Percentiles rank a stretch among this genome's conserved stretches.
These are phyloP conservation scores for Bretschneidera sinensis DNA, from an alignment of 345 rosid species.

Conservation along the genomic window DNA sequence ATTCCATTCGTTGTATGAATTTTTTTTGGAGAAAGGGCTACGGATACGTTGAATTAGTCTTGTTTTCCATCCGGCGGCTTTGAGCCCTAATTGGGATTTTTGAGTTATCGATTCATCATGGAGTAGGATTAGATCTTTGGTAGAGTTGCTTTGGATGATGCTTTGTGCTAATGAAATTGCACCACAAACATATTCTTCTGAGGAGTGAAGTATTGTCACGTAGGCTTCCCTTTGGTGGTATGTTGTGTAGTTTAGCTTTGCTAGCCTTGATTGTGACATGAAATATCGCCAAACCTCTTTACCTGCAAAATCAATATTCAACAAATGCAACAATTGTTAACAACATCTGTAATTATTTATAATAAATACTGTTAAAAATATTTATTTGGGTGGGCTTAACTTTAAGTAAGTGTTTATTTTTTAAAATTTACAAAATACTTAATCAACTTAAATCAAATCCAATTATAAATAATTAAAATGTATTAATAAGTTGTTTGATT, in stretches of 20 bases:
- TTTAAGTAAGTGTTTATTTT: too few species aligned
- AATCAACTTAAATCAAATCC: too few species aligned
- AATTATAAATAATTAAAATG: too few species aligned
- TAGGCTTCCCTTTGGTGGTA: conserved; percentile 43
- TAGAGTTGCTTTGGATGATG: conserved; percentile 49
- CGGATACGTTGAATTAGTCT: conserved; percentile 44
- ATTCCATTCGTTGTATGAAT: conserved; percentile 83
- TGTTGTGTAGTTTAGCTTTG: background rate
- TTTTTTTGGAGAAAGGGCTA: conserved; percentile 47
- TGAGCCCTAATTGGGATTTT: conserved; percentile 41
- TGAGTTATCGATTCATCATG: conserved; percentile 46
- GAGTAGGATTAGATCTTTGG: conserved; percentile 56
- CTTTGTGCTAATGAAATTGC: conserved; percentile 88
- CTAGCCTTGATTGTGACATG: background rate
- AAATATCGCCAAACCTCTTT: conserved; percentile 23
- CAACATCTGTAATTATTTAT: too few species aligned
- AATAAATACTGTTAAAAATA: too few species aligned
- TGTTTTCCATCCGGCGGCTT: conserved; percentile 65
- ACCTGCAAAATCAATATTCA: conserved; percentile 23
- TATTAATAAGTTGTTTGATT: too few species aligned
- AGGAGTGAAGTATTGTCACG: conserved; percentile 78
- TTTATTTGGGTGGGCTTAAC: too few species aligned
- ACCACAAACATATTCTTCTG: conserved; percentile 83
- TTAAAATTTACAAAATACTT: too few species aligned
- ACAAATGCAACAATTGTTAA: too few species aligned